Base-by-base conservation (phyloP, 768 basidiomycete genomes). In the Udeniomyces megalosporus region DNA sequence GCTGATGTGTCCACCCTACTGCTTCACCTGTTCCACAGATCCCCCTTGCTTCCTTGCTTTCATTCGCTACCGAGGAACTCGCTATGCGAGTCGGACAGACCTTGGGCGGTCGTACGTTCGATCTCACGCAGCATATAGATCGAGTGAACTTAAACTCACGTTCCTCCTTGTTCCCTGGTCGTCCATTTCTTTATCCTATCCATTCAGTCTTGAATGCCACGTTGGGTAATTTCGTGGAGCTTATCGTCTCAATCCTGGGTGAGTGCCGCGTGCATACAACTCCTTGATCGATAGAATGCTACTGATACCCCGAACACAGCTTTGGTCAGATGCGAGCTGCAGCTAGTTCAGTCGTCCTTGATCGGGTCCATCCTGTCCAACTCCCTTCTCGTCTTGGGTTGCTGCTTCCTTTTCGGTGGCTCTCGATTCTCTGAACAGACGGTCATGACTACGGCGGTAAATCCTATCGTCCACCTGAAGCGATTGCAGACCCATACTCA, bases 21-120 rank as follows among this genome's bases (percentile, higher is more conserved):
- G 32, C 32, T 17, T 26, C 4, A 22, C 3, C 53, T 12, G 42
- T 20, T 35, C 14, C 48, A 22, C 34, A 62, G 60, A 51, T 60
- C 35, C 62, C 62, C 1, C 62, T 64, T 45, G 62, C 62, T 3
- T 58, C 62, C 12, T 31, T 64, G n/a, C 58, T 64, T 17, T 52
- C 50, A 15, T 65, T 65, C 28, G 63, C 63, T 20, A 65, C 63
- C 7, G 63, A 65, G 45, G 58, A 65, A 26, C 50, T 65, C 32
- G 58, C 58, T 2, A 8, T 65, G 2, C 29, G 63, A 3, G 63
- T 65, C 44, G 63, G 63, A 26, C 52, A 59, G 47, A 48, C 58
- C 8, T 47, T 65, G 3, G 63, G 63, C 4, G 62, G 63, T 65
- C 10, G 34, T 60, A 29, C 28, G 51, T 53, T 5, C n/a, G n/a